These are phyloP conservation scores for Backusella tuberculispora DNA, from an alignment of 192 early-diverging fungal species.

Conservation along the genomic window DNA sequence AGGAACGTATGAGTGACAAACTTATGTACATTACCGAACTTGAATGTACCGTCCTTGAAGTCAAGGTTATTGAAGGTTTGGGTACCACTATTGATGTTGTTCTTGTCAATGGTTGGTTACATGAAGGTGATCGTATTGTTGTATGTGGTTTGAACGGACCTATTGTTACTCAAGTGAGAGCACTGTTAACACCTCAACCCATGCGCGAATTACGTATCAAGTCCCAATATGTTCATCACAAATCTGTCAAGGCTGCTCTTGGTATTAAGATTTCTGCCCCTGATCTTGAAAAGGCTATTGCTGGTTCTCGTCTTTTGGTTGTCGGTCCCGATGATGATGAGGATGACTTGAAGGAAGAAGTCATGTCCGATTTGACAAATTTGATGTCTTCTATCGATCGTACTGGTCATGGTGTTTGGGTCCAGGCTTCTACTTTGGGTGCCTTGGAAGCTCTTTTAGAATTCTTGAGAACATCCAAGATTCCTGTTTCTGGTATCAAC, in stretches of 20 bases:
- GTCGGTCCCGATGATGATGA: conserved; percentile 95
- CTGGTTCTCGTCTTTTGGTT: conserved; percentile 93
- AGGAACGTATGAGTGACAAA: conserved; percentile 90
- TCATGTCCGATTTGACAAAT: conserved; percentile 87
- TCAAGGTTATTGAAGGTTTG: conserved; percentile 98
- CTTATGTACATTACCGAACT: conserved; percentile 97
- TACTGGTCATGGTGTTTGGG: conserved; percentile 90
- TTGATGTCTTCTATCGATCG: conserved; percentile 83
- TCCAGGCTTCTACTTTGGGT: conserved; percentile 97
- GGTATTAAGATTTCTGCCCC: conserved; percentile 97
- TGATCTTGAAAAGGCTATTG: conserved; percentile 94
- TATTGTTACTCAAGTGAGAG: conserved; percentile 91
- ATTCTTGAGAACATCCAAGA: conserved; percentile 87
- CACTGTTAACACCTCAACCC: conserved; percentile 98
- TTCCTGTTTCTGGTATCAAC: conserved; percentile 96
- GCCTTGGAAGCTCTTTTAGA: conserved; percentile 96
- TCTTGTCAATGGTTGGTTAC: conserved; percentile 91
- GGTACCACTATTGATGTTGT: conserved; percentile 98
- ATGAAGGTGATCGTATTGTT: conserved; percentile 95
- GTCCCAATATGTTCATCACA: conserved; percentile 95
- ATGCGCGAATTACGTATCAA: conserved; percentile 97
- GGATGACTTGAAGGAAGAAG: conserved; percentile 91
- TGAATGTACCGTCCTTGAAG: conserved; percentile 98
- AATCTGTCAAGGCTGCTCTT: conserved; percentile 93
- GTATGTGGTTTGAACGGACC: conserved; percentile 95